Percentiles rank a stretch among this genome's conserved stretches.
Conservation (phyloP, 257 asterid species). For the Solanum pennellii region DNA sequence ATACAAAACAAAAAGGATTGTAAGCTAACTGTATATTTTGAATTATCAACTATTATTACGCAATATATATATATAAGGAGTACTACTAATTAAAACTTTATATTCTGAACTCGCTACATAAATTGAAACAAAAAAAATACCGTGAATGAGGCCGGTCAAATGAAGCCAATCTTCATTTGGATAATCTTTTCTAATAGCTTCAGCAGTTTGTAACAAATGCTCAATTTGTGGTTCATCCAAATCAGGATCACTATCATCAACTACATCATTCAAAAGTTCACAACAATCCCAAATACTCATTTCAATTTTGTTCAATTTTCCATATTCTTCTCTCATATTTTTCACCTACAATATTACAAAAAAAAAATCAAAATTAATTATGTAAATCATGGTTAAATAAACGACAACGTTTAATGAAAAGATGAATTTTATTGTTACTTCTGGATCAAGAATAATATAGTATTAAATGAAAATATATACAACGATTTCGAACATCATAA, state of each 20-base stretch:
- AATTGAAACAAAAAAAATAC: not conserved
- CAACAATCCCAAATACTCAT: constrained; percentile 37
- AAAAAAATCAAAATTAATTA: not conserved
- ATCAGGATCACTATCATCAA: constrained; percentile 1
- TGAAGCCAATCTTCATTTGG: not conserved
- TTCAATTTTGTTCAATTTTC: not conserved
- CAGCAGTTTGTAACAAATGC: not conserved
- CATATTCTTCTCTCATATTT: not conserved
- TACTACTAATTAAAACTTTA: not conserved
- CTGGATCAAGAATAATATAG: not conserved
- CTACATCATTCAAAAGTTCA: constrained; percentile 24
- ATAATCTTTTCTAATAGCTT: not conserved
- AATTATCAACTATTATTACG: not conserved
- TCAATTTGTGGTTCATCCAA: not conserved
- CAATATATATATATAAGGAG: not conserved
- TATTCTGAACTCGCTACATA: not conserved
- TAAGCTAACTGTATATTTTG: not conserved
- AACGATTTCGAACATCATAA: not conserved
- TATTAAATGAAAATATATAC: no score
- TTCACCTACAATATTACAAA: not conserved
- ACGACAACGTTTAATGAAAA: not conserved
- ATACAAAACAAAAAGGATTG: not conserved
- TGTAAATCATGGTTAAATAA: not conserved
- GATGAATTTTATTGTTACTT: not conserved
- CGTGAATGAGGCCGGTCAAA: constrained; percentile 12